Percentiles rank a stretch among this genome's conserved stretches.
These are phyloP conservation scores for Volvox carteri DNA, from an alignment of 163 green algal species.

Conservation along the genomic window DNA sequence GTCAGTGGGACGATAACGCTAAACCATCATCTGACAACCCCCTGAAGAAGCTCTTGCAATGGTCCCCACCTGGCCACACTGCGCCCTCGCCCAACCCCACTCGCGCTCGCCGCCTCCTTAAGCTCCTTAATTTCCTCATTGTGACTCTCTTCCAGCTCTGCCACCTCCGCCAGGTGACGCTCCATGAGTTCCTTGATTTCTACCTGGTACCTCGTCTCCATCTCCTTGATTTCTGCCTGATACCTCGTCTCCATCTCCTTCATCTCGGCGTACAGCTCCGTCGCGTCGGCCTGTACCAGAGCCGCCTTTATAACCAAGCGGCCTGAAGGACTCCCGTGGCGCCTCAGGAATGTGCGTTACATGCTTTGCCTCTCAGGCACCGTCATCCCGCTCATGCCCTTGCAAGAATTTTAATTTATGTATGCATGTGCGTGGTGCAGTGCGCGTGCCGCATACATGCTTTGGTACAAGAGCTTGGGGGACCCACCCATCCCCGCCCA, in stretches of 20 bases:
- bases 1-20: no score
- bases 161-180: constrained; percentile 23
- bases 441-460: neutral
- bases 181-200: constrained; percentile 47
- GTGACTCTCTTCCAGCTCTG: constrained; percentile 40
- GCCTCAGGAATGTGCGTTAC: constrained; percentile 7
- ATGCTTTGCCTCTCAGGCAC: neutral
- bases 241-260: constrained; percentile 57
- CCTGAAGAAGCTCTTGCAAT: neutral
- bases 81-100: neutral
- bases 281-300: constrained; percentile 47
- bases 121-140: constrained; percentile 28
- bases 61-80: neutral
- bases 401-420: neutral
- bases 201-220: constrained; percentile 22
- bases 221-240: constrained; percentile 48
- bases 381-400: neutral
- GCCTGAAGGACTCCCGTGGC: constrained; percentile 7
- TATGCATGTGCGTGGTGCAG: neutral
- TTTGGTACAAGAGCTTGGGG: constrained; percentile 56
- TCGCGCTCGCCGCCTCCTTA: neutral
- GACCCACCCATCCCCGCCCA: neutral
- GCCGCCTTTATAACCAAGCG: constrained; percentile 25
- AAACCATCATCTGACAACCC: no score
- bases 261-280: constrained; percentile 55